Evolutionary conservation across 2,329 filamentous ascomycete species (phyloP).

Genomic region (Pseudopithomyces maydicus): DNA sequence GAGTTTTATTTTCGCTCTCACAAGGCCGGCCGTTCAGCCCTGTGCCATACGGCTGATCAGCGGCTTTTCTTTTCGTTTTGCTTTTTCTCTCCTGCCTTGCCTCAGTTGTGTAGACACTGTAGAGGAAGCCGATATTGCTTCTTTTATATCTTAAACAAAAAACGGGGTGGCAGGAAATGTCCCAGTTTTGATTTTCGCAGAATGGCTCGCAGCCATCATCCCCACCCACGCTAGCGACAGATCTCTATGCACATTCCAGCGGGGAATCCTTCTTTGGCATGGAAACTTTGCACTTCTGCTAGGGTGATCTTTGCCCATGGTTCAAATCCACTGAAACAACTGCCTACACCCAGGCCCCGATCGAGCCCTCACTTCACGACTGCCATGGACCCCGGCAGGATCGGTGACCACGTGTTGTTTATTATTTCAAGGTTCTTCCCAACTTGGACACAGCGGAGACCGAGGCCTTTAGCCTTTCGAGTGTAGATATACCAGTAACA

Average conservation of each 20-base stretch:
- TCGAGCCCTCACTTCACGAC: background rate
- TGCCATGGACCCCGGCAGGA: background rate
- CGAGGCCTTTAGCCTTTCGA: background rate
- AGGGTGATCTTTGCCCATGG: background rate
- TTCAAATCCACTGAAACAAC: too few relatives aligned
- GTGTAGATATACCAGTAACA: too few relatives aligned
- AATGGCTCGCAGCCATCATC: too few relatives aligned
- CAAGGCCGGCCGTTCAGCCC: slow-evolving; percentile 1
- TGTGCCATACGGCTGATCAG: background rate
- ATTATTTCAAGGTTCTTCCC: too few relatives aligned
- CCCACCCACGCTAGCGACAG: too few relatives aligned
- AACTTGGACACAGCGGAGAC: background rate
- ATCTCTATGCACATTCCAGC: background rate
- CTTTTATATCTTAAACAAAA: too few relatives aligned
- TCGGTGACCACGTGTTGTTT: slow-evolving; percentile 1
- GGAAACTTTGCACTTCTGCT: too few relatives aligned
- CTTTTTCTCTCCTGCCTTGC: too few relatives aligned
- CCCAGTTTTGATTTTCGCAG: too few relatives aligned
- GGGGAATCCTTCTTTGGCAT: background rate
- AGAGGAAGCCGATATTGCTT: background rate
- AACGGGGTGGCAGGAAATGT: too few relatives aligned
- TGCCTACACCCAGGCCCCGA: background rate
- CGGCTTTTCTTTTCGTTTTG: too few relatives aligned
- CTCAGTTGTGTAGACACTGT: background rate
- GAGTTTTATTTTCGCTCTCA: slow-evolving; percentile 2